Evolutionary conservation across 192 early-diverging fungal species (phyloP).

Genomic region (Coemansia asiatica): DNA sequence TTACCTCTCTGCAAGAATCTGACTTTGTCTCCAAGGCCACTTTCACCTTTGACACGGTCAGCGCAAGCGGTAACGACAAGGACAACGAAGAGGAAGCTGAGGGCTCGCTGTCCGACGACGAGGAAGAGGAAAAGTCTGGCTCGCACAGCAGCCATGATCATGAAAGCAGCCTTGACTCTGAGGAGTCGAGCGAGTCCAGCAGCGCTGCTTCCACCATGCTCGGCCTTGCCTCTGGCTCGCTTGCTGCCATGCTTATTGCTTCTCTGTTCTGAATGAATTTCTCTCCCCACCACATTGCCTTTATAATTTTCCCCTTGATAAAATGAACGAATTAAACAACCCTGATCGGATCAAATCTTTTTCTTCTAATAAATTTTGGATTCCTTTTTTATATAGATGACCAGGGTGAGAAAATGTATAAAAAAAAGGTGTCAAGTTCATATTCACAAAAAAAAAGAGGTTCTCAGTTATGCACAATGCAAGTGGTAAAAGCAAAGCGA

Average conservation of each 20-base stretch:
- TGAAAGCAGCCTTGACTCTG: slow-evolving; percentile 5
- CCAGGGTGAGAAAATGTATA: no score
- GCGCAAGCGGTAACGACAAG: not conserved
- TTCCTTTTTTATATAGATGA: no score
- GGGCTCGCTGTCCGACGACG: slow-evolving; percentile 6
- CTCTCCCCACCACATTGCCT: no score
- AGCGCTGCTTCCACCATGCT: not conserved
- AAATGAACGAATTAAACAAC: no score
- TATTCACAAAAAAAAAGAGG: no score
- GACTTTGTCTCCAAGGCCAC: slow-evolving; percentile 41
- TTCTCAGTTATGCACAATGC: no score
- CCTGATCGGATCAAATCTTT: no score
- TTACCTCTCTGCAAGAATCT: slow-evolving; percentile 34
- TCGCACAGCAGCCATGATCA: slow-evolving; percentile 13
- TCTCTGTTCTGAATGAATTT: slow-evolving; percentile 6
- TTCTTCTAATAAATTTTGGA: no score
- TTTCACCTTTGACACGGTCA: slow-evolving; percentile 22
- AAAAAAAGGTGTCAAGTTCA: no score
- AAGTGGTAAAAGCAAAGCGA: no score
- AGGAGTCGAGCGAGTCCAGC: slow-evolving; percentile 15
- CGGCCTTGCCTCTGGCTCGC: slow-evolving; percentile 6
- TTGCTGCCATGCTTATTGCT: slow-evolving; percentile 9
- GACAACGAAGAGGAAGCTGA: not conserved
- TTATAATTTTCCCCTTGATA: no score
- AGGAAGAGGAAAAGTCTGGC: slow-evolving; percentile 7